These are phyloP conservation scores for Murraya paniculata DNA, from an alignment of 345 rosid genomes.

Conservation along the genomic window DNA sequence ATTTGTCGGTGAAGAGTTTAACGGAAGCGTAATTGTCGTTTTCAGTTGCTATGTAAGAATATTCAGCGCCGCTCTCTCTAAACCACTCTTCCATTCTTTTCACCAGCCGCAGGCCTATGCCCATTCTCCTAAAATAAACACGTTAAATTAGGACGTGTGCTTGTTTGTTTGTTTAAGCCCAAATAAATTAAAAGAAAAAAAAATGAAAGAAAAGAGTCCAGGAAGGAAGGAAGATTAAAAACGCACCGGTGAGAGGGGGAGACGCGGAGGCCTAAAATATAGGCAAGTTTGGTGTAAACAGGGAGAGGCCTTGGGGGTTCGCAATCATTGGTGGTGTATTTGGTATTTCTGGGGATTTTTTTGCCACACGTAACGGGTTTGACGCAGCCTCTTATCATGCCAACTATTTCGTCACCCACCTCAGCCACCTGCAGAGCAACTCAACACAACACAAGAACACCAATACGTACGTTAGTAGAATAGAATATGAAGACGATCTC, in stretches of 20 bases:
- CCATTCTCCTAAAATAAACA: constrained; percentile 67
- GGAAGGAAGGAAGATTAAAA: not conserved
- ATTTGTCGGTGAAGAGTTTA: constrained; percentile 79
- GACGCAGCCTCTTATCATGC: constrained; percentile 88
- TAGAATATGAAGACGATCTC: not conserved
- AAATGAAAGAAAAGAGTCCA: too few species aligned
- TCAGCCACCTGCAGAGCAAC: constrained; percentile 70
- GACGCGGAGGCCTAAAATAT: constrained; percentile 88
- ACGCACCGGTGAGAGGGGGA: constrained; percentile 81
- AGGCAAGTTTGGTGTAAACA: constrained; percentile 76
- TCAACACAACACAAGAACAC: not conserved
- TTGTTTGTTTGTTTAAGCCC: too few species aligned
- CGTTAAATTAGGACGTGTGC: not conserved
- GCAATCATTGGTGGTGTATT: constrained; percentile 17
- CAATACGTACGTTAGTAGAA: not conserved
- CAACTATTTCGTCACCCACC: constrained; percentile 66
- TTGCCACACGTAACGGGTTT: constrained; percentile 90
- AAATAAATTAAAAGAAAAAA: too few species aligned
- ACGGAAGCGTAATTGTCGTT: constrained; percentile 88
- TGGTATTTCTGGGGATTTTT: constrained; percentile 33
- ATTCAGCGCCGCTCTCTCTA: constrained; percentile 70
- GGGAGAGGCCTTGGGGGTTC: constrained; percentile 32
- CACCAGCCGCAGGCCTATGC: constrained; percentile 75
- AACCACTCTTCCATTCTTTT: constrained; percentile 78
- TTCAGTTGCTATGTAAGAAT: constrained; percentile 91